Percentiles rank a stretch among this genome's conserved stretches.
Evolutionary conservation across 768 basidiomycete genomes (phyloP).

Genomic region (Tricholoma furcatifolium): DNA sequence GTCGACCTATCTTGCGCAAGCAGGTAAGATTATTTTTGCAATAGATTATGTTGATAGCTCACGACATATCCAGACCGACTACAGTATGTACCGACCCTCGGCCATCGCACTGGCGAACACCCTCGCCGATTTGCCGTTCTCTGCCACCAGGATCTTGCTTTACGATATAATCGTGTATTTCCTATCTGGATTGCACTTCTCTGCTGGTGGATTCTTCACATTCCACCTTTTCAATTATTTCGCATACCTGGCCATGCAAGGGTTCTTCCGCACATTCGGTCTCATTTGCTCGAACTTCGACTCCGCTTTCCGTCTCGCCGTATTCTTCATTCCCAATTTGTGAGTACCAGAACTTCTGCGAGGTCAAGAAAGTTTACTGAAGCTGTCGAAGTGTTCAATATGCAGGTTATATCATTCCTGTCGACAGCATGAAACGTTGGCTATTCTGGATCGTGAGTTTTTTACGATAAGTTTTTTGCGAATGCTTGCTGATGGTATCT

Average conservation of each 20-base stretch:
- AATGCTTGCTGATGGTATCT: conserved; percentile 7
- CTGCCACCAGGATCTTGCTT: conserved; percentile 53
- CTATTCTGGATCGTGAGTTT: conserved; percentile 77
- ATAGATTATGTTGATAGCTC: background rate
- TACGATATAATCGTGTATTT: conserved; percentile 72
- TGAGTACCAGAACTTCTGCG: conserved; percentile 20
- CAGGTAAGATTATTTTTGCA: conserved; percentile 34
- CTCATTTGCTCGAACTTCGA: conserved; percentile 46
- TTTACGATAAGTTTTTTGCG: background rate
- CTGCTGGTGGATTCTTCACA: conserved; percentile 47
- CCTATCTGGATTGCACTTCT: conserved; percentile 51
- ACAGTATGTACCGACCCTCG: conserved; percentile 65
- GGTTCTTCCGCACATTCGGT: conserved; percentile 80
- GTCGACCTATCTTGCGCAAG: conserved; percentile 72
- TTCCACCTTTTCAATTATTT: conserved; percentile 66
- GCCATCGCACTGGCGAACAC: conserved; percentile 67
- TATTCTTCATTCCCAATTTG: conserved; percentile 77
- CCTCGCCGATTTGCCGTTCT: conserved; percentile 68
- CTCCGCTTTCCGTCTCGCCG: conserved; percentile 48
- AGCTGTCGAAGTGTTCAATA: conserved; percentile 37
- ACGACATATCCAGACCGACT: conserved; percentile 39
- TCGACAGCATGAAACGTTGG: conserved; percentile 74
- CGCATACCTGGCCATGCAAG: conserved; percentile 73
- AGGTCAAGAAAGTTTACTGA: background rate
- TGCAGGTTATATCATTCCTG: conserved; percentile 68